These are phyloP conservation scores for Drosera spatulata DNA, from an alignment of 179 eudicot genomes.

Conservation along the genomic window DNA sequence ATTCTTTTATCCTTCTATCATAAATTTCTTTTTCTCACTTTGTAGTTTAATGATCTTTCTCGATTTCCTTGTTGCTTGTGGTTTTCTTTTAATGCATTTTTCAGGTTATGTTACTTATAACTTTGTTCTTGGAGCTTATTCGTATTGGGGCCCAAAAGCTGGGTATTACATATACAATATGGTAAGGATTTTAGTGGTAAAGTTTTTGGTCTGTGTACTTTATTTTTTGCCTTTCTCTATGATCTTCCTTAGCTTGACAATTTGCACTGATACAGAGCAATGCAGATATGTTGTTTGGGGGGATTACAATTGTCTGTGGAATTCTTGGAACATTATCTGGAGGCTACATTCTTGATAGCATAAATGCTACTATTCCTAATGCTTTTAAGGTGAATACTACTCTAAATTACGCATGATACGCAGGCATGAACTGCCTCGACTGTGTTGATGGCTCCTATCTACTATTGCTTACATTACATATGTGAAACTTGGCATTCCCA, in stretches of 20 bases:
- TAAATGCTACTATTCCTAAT: slow-evolving; percentile 64
- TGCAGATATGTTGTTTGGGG: slow-evolving; percentile 79
- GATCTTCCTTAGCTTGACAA: not conserved
- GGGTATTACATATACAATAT: slow-evolving; percentile 70
- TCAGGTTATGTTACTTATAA: slow-evolving; percentile 72
- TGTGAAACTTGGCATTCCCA: not conserved
- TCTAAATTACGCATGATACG: not conserved
- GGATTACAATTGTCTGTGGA: slow-evolving; percentile 62
- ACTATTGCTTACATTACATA: not conserved
- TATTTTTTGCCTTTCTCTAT: not conserved
- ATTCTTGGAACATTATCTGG: slow-evolving; percentile 71
- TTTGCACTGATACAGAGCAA: slow-evolving; percentile 29
- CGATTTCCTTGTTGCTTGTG: not conserved
- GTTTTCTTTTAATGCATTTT: not conserved
- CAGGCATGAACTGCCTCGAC: not conserved
- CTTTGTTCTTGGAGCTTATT: slow-evolving; percentile 88
- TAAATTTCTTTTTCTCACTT: too few species aligned
- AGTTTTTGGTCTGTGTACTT: not conserved
- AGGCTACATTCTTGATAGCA: slow-evolving; percentile 60
- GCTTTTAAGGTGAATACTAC: slow-evolving; percentile 59
- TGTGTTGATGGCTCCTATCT: not conserved
- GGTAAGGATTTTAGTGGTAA: slow-evolving; percentile 27
- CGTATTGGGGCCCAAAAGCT: slow-evolving; percentile 97
- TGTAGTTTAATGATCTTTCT: not conserved
- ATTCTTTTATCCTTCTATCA: too few species aligned